Percentiles rank a stretch among this genome's conserved stretches.
phyloP scores from a whole-genome alignment of 805 yeast genomes.

The Yarrowia sp. region DNA sequence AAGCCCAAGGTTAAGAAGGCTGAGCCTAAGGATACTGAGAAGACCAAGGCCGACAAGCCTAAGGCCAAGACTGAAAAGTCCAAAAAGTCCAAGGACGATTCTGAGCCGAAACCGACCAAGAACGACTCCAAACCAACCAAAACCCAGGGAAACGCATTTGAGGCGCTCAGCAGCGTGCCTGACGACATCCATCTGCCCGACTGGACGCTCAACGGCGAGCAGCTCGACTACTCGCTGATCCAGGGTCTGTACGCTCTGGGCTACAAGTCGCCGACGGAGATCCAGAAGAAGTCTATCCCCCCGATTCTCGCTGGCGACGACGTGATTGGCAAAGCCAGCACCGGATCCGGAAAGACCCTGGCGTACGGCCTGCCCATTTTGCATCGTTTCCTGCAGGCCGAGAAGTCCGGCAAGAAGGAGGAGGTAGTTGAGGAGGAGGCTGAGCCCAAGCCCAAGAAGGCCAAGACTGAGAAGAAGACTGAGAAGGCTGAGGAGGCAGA shows the following conservation, averaged over 20 bases:
- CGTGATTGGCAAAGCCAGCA: conserved; percentile 92
- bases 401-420: neutral
- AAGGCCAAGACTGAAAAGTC: conserved; percentile 29
- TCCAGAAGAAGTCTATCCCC: conserved; percentile 77
- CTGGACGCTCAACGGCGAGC: conserved; percentile 42
- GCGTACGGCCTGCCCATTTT: conserved; percentile 93
- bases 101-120: neutral
- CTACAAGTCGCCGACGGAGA: conserved; percentile 74
- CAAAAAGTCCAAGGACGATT: conserved; percentile 28
- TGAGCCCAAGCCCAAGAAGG: neutral
- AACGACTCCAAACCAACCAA: neutral
- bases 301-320: conserved; percentile 69
- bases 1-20: neutral
- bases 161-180: conserved; percentile 29
- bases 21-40: too few species aligned
- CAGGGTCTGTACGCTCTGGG: conserved; percentile 59
- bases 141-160: conserved; percentile 29
- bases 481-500: too few species aligned
- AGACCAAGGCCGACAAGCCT: conserved; percentile 34
- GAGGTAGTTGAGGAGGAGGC: neutral
- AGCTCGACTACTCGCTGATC: conserved; percentile 54
- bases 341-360: conserved; percentile 96
- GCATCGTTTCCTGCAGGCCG: conserved; percentile 4
- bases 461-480: neutral
- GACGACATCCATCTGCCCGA: conserved; percentile 35